These are phyloP conservation scores for Cryphonectria japonica DNA, from an alignment of 2,329 filamentous ascomycete genomes.

Conservation along the genomic window DNA sequence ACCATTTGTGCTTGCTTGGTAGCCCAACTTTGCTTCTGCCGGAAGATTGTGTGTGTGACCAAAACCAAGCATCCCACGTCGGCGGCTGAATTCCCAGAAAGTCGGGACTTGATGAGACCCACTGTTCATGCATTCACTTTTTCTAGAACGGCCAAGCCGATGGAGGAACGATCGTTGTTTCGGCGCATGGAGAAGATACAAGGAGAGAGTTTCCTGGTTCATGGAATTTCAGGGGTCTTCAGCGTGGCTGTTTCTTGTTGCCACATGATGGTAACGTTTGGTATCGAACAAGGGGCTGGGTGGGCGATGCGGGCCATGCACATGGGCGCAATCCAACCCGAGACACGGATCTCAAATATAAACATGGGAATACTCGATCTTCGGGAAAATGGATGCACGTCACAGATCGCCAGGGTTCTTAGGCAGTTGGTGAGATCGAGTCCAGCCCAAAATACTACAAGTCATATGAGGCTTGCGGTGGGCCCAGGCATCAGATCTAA, in stretches of 20 bases:
- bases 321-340: not conserved
- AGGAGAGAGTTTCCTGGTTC: not conserved
- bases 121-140: not conserved
- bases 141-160: not conserved
- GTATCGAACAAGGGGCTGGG: not conserved
- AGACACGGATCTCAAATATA: not conserved
- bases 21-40: not conserved
- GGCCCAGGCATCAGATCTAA: not conserved
- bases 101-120: not conserved
- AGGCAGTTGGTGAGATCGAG: not conserved
- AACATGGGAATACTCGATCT: not conserved
- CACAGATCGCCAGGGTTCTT: conserved; percentile 7
- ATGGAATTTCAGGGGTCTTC: not conserved
- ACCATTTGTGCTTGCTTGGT: not conserved
- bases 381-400: not conserved
- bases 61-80: too few species aligned
- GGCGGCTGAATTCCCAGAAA: not conserved
- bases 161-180: not conserved
- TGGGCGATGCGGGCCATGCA: not conserved
- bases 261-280: not conserved
- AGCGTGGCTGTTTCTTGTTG: not conserved
- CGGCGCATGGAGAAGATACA: not conserved
- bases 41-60: not conserved
- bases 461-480: not conserved
- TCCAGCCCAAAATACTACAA: not conserved